phyloP scores from a whole-genome alignment of 495 filamentous ascomycete species.

The Cudoniella acicularis region DNA sequence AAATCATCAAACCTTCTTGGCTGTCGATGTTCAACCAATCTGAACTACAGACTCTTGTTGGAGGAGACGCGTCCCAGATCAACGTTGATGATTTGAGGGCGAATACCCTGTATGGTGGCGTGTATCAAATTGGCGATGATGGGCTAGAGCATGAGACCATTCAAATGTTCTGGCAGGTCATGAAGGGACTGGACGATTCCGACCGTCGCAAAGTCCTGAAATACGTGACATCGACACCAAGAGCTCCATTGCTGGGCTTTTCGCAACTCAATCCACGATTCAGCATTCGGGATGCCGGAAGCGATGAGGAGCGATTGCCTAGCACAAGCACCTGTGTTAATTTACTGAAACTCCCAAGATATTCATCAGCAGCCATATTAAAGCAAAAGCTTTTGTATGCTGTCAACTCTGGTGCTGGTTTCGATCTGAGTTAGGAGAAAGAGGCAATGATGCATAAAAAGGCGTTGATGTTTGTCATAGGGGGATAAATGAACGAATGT shows the following conservation, averaged over 20 bases:
- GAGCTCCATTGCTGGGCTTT: constrained; percentile 91
- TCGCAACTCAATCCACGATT: constrained; percentile 80
- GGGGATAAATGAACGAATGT: too few relatives aligned
- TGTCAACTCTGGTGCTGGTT: constrained; percentile 86
- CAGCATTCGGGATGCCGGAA: constrained; percentile 82
- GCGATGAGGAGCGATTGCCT: constrained; percentile 74
- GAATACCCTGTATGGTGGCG: constrained; percentile 83
- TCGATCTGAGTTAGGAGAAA: constrained; percentile 74
- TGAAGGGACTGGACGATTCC: constrained; percentile 67
- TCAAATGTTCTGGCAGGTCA: constrained; percentile 86
- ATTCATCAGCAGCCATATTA: constrained; percentile 56
- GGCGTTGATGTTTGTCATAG: too few relatives aligned
- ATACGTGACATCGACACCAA: constrained; percentile 90
- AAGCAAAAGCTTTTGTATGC: constrained; percentile 85
- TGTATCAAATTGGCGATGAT: constrained; percentile 86
- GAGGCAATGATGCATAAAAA: not conserved
- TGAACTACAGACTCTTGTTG: constrained; percentile 88
- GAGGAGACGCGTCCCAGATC: constrained; percentile 79
- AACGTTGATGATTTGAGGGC: constrained; percentile 82
- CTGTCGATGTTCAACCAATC: constrained; percentile 97
- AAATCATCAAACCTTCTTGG: constrained; percentile 90
- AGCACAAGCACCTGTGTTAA: constrained; percentile 98
- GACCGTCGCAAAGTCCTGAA: constrained; percentile 85
- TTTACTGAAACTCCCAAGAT: constrained; percentile 86
- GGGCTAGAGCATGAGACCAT: constrained; percentile 79